phyloP scores from a whole-genome alignment of 2,329 filamentous ascomycete species.

The Diaporthe sp. region DNA sequence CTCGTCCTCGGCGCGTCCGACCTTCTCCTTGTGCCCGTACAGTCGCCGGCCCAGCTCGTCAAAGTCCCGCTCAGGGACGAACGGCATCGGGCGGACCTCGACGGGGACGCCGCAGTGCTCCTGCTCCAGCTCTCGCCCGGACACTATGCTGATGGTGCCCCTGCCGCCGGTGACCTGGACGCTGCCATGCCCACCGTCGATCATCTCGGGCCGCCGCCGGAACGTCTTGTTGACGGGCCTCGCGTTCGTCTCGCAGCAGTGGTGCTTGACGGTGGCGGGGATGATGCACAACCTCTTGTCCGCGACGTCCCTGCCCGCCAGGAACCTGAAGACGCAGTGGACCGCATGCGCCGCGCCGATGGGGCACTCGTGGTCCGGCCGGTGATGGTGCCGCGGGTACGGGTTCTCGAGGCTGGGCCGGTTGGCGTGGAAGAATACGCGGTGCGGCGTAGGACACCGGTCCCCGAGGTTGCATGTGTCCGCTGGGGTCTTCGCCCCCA shows the following conservation, averaged over 20 bases:
- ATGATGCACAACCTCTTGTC: constrained; percentile 32
- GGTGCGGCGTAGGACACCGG: constrained; percentile 35
- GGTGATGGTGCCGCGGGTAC: constrained; percentile 36
- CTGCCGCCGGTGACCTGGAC: constrained; percentile 24
- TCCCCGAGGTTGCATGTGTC: constrained; percentile 32
- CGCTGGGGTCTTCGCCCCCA: background rate
- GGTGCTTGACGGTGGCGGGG: constrained; percentile 34
- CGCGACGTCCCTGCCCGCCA: background rate
- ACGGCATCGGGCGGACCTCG: constrained; percentile 23
- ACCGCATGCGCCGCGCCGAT: constrained; percentile 33
- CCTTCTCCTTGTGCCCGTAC: background rate
- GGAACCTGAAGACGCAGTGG: constrained; percentile 38
- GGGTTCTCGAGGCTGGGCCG: constrained; percentile 27
- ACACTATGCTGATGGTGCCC: constrained; percentile 11
- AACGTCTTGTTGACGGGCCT: constrained; percentile 33
- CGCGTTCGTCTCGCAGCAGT: constrained; percentile 35
- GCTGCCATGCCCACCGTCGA: constrained; percentile 6
- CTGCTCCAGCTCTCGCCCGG: background rate
- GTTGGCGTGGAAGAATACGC: constrained; percentile 33
- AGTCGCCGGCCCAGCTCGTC: constrained; percentile 18
- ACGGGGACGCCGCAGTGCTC: constrained; percentile 28
- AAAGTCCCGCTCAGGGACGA: constrained; percentile 21
- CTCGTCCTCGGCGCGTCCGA: background rate
- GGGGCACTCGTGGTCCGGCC: constrained; percentile 30
- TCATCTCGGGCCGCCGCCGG: background rate